Percentiles rank a stretch among this genome's conserved stretches.
Evolutionary conservation across 176 grass and related monocot species (phyloP).

Genomic region (Aegilops bicornis): DNA sequence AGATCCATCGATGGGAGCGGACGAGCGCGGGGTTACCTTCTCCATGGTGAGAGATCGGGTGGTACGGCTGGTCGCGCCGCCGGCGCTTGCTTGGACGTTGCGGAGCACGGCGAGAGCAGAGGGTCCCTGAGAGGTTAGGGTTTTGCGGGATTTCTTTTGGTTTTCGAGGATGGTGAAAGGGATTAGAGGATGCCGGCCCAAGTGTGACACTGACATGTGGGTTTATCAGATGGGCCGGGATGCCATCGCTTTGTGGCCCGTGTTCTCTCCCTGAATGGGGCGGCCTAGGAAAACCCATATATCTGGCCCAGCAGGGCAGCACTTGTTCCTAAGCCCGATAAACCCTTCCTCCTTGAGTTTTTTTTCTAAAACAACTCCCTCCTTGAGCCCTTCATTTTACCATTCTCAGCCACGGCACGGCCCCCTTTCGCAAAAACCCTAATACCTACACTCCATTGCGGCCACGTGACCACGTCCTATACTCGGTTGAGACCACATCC

Average conservation of each 20-base stretch:
- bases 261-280: not conserved
- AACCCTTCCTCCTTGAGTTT: not conserved
- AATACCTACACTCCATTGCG: no score
- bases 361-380: no score
- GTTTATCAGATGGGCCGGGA: not conserved
- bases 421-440: no score
- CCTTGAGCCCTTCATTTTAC: no score
- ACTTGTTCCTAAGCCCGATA: not conserved
- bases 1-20: not conserved
- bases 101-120: not conserved
- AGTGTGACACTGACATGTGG: not conserved
- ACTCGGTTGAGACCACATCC: no score
- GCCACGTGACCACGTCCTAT: no score
- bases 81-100: not conserved
- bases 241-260: not conserved
- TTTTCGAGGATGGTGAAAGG: not conserved
- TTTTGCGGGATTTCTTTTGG: not conserved
- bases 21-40: not conserved
- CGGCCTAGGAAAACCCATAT: not conserved
- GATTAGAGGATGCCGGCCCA: not conserved
- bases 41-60: not conserved
- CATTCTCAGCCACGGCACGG: no score
- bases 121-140: not conserved
- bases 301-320: not conserved
- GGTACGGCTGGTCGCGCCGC: not conserved